A percentile compares a stretch with the other conserved stretches of the same genome.
phyloP scores from a whole-genome alignment of 2,329 filamentous ascomycete genomes.

The Dendryphion nanum region DNA sequence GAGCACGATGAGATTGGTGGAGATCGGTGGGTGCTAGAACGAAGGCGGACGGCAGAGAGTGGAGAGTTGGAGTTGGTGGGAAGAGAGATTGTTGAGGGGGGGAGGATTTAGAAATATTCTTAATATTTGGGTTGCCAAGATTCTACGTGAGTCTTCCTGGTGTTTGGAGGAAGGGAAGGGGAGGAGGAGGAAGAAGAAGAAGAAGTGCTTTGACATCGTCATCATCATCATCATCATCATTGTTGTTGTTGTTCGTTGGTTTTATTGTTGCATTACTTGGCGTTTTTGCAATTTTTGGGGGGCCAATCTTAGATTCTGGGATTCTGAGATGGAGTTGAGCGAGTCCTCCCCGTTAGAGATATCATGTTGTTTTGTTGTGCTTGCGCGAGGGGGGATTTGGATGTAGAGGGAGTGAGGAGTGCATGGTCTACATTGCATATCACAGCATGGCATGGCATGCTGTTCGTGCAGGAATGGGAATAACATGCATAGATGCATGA shows the following conservation, averaged over 20 bases:
- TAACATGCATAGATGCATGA: too few species aligned
- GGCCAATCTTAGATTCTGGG: too few species aligned
- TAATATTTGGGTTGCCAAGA: neutral
- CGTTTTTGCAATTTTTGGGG: neutral
- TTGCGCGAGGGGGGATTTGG: too few species aligned
- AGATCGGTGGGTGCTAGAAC: conserved; percentile 66
- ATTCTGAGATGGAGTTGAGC: too few species aligned
- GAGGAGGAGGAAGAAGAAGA: neutral
- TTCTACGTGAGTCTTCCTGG: too few species aligned
- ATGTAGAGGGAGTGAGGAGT: too few species aligned
- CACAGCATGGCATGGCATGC: too few species aligned
- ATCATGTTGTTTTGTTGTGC: too few species aligned
- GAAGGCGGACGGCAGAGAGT: conserved; percentile 63
- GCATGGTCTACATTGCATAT: too few species aligned
- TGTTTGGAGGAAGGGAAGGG: neutral
- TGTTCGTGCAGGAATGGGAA: too few species aligned
- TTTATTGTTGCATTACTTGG: neutral
- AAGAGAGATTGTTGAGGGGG: conserved; percentile 62
- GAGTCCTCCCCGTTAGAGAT: too few species aligned
- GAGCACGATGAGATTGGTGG: conserved; percentile 60
- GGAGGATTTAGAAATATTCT: conserved; percentile 25
- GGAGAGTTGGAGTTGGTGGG: conserved; percentile 66
- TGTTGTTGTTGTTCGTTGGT: neutral
- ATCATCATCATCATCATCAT: conserved; percentile 1
- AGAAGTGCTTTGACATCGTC: neutral